These are phyloP conservation scores for Amauroascus niger DNA, from an alignment of 2,329 filamentous ascomycete species.

Conservation along the genomic window DNA sequence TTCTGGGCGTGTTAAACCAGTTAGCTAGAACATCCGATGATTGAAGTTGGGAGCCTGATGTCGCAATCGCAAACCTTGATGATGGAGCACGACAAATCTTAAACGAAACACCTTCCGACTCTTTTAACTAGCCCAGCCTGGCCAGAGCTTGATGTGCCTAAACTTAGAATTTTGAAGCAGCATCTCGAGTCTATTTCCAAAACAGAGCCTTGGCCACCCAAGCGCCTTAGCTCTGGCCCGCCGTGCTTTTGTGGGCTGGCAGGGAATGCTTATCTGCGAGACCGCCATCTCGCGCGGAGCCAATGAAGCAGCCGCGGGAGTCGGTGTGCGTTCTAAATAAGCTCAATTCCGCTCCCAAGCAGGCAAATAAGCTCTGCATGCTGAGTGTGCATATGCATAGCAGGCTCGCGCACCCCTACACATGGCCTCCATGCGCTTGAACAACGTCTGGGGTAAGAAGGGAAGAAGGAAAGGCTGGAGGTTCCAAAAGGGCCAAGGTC, in stretches of 20 bases:
- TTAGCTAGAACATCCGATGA: not conserved
- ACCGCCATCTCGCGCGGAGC: not conserved
- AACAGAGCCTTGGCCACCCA: conserved; percentile 3
- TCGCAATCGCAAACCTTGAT: conserved; percentile 13
- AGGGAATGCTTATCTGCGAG: not conserved
- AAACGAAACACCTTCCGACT: not conserved
- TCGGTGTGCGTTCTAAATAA: conserved; percentile 3
- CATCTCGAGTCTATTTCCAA: not conserved
- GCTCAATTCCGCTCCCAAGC: not conserved
- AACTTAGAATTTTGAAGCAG: not conserved
- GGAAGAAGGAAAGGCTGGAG: too few species aligned
- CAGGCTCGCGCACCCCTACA: not conserved
- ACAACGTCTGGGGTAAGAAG: conserved; percentile 1
- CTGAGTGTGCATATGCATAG: not conserved
- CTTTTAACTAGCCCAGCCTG: not conserved
- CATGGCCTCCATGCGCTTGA: conserved; percentile 9
- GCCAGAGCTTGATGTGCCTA: not conserved
- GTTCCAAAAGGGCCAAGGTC: not conserved
- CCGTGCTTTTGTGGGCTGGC: not conserved
- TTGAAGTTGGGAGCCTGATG: conserved; percentile 10
- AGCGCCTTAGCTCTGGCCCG: not conserved
- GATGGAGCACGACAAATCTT: conserved; percentile 1
- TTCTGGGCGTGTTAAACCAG: not conserved
- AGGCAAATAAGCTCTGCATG: conserved; percentile 5
- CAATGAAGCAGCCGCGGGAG: not conserved